Percentiles rank a stretch among this genome's conserved stretches.
Evolutionary conservation across 139 green algal species (phyloP).

Genomic region (Picochlorum sp.): DNA sequence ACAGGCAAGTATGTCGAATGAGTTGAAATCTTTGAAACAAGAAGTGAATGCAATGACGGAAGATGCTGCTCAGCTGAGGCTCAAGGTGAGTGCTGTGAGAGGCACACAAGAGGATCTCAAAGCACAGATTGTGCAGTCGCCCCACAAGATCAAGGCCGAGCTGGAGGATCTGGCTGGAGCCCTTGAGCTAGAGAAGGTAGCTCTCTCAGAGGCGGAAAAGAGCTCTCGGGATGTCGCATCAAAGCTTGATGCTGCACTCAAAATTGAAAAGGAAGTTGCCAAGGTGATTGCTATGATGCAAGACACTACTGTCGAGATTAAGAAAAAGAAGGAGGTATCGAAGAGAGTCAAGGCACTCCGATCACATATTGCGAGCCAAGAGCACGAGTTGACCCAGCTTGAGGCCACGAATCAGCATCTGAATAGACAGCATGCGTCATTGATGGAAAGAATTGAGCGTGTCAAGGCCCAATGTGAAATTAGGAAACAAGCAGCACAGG

Average conservation of each 20-base stretch:
- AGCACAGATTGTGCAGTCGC: slow-evolving; percentile 68
- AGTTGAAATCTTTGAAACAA: slow-evolving; percentile 58
- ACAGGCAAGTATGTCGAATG: slow-evolving; percentile 43
- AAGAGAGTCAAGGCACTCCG: slow-evolving; percentile 32
- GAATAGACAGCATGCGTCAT: slow-evolving; percentile 46
- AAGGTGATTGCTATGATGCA: slow-evolving; percentile 54
- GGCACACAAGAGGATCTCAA: slow-evolving; percentile 52
- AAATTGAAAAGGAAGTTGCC: slow-evolving; percentile 58
- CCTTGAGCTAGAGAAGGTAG: slow-evolving; percentile 33
- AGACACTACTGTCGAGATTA: slow-evolving; percentile 46
- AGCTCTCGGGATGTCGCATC: slow-evolving; percentile 26
- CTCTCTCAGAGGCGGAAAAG: slow-evolving; percentile 29
- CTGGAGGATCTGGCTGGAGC: slow-evolving; percentile 33
- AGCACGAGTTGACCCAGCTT: slow-evolving; percentile 50
- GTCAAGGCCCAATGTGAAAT: slow-evolving; percentile 59
- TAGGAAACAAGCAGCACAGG: slow-evolving; percentile 61
- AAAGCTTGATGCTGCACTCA: slow-evolving; percentile 31
- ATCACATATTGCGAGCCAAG: slow-evolving; percentile 20
- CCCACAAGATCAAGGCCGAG: slow-evolving; percentile 31
- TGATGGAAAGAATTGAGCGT: slow-evolving; percentile 44
- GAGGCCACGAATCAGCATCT: slow-evolving; percentile 39
- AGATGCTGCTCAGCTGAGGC: slow-evolving; percentile 44
- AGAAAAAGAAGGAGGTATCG: slow-evolving; percentile 59
- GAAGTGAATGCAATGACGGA: slow-evolving; percentile 45
- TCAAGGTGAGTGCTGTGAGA: slow-evolving; percentile 42